Evolutionary conservation across 805 yeast species (phyloP).

Genomic region (Metschnikowia aberdeeniae): DNA sequence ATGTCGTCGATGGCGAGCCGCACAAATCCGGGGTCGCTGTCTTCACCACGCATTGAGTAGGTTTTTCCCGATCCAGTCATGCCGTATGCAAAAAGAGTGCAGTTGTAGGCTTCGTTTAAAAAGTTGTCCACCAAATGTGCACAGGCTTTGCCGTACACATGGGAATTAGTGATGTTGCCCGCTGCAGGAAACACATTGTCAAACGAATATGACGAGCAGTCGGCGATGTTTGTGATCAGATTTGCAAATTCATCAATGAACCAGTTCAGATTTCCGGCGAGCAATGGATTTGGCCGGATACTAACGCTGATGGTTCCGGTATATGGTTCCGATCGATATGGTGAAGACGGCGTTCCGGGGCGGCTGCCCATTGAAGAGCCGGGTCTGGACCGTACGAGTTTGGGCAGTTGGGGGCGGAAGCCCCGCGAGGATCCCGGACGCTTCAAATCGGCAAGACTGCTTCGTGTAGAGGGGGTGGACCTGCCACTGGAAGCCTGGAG

Average conservation of each 20-base stretch:
- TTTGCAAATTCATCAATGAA: conserved; percentile 35
- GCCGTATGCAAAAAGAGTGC: conserved; percentile 90
- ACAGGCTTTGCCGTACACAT: conserved; percentile 60
- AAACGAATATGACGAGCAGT: conserved; percentile 60
- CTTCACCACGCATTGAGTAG: conserved; percentile 75
- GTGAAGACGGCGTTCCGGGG: conserved; percentile 39
- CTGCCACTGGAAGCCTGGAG: conserved; percentile 16
- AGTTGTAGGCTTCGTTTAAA: conserved; percentile 70
- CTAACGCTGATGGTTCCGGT: conserved; percentile 74
- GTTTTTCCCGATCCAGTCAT: conserved; percentile 95
- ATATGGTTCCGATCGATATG: conserved; percentile 40
- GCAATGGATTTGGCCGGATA: conserved; percentile 66
- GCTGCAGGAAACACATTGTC: conserved; percentile 73
- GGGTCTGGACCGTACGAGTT: conserved; percentile 28
- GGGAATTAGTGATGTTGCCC: conserved; percentile 41
- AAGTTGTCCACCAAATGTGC: conserved; percentile 48
- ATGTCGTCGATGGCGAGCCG: conserved; percentile 60
- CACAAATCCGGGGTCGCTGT: conserved; percentile 63
- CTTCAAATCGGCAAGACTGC: conserved; percentile 19
- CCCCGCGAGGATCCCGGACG: conserved; percentile 30
- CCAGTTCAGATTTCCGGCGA: conserved; percentile 41
- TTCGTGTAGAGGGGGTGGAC: conserved; percentile 13
- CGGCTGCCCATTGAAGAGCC: conserved; percentile 35
- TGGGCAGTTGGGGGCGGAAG: conserved; percentile 30
- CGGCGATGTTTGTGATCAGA: conserved; percentile 46